A percentile compares a stretch with the other conserved stretches of the same genome.
Evolutionary conservation across 202 grass and related monocot genomes (phyloP).

Genomic region (Zizania palustris): DNA sequence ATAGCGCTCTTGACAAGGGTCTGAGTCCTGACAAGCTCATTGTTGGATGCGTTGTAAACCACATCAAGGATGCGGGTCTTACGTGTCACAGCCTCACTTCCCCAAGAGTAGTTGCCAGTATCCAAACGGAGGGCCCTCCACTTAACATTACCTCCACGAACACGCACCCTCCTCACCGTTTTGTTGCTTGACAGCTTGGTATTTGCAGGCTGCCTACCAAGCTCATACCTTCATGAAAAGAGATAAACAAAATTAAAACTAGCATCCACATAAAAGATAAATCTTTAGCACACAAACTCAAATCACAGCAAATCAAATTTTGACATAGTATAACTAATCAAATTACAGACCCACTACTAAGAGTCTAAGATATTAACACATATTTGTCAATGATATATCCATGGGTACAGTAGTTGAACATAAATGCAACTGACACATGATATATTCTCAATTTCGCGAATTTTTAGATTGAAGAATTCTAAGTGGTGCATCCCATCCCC

Average conservation of each 20-base stretch:
- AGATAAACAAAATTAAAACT: not conserved
- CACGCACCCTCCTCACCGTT: slow-evolving; percentile 82
- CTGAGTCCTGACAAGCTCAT: slow-evolving; percentile 90
- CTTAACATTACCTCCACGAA: slow-evolving; percentile 79
- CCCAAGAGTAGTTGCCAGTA: slow-evolving; percentile 90
- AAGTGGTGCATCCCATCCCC: not conserved
- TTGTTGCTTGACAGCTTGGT: slow-evolving; percentile 92
- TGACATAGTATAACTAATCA: not conserved
- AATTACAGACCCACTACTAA: not conserved
- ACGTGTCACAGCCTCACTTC: slow-evolving; percentile 79
- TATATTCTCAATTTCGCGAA: no score
- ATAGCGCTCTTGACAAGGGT: slow-evolving; percentile 93
- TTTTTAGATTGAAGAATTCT: no score
- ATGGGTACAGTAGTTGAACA: no score
- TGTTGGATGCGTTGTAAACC: slow-evolving; percentile 85
- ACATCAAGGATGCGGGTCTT: slow-evolving; percentile 86
- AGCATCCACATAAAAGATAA: not conserved
- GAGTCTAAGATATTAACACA: not conserved
- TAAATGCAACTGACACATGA: no score
- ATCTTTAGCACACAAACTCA: not conserved
- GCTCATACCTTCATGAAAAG: slow-evolving; percentile 65
- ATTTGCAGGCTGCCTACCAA: slow-evolving; percentile 80
- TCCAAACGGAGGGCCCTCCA: slow-evolving; percentile 84
- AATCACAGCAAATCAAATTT: not conserved
- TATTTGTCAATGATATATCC: no score